A percentile compares a stretch with the other conserved stretches of the same genome.
These are phyloP conservation scores for Flagelloscypha sp. DNA, from an alignment of 768 basidiomycete genomes.

Conservation along the genomic window DNA sequence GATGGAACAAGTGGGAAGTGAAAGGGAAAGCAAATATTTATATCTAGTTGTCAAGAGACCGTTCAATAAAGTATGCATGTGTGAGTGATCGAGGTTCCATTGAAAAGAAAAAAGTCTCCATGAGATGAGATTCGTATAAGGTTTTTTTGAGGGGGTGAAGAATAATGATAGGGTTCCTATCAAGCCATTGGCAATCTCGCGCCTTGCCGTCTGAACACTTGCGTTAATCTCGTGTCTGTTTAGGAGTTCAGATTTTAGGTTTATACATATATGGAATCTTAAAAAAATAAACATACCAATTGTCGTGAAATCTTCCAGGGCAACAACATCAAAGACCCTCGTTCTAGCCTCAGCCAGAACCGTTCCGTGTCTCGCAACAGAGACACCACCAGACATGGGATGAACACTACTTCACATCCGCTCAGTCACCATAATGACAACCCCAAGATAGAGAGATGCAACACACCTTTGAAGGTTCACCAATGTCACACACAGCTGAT, in stretches of 20 bases:
- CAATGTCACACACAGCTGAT: slow-evolving; percentile 65
- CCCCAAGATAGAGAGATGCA: slow-evolving; percentile 7
- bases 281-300: slow-evolving; percentile 49
- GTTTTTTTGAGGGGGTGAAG: no score
- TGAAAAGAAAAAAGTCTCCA: no score
- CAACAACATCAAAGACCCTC: slow-evolving; percentile 68
- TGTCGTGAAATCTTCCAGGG: slow-evolving; percentile 66
- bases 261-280: slow-evolving; percentile 3
- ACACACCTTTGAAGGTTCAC: slow-evolving; percentile 70
- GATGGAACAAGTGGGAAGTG: no score
- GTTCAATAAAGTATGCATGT: no score
- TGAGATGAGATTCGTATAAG: no score
- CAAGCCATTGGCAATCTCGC: no score
- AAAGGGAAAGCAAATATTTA: no score
- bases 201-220: slow-evolving; percentile 46
- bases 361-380: slow-evolving; percentile 49
- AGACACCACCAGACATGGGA: slow-evolving; percentile 32
- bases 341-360: slow-evolving; percentile 69
- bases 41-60: no score
- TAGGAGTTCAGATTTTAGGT: slow-evolving; percentile 8
- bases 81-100: no score
- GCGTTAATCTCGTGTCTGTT: slow-evolving; percentile 44
- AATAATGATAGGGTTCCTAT: no score
- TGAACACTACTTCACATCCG: slow-evolving; percentile 8
- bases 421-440: slow-evolving; percentile 11